These are phyloP conservation scores for Leishmania braziliensis DNA, from an alignment of 208 protist species.

Conservation along the genomic window DNA sequence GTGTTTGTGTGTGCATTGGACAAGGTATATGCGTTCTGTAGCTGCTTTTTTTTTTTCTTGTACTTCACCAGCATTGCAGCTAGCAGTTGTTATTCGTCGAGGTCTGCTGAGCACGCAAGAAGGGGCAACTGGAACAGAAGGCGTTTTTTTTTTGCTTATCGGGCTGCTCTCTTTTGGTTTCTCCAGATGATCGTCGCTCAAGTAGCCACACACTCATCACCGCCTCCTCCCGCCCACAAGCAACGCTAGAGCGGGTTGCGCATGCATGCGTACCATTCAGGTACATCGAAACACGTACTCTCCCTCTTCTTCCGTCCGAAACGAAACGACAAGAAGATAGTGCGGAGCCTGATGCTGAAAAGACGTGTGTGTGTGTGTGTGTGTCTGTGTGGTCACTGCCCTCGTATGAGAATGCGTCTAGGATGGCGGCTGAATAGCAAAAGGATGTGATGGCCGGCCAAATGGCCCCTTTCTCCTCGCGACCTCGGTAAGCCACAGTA, in stretches of 20 bases:
- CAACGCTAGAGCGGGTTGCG: not conserved
- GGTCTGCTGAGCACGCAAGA: not conserved
- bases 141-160: not conserved
- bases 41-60: not conserved
- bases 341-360: not conserved
- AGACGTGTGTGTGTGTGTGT: not conserved
- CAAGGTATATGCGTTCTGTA: not conserved
- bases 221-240: not conserved
- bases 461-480: not conserved
- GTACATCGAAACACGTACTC: not conserved
- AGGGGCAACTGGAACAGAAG: not conserved
- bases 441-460: not conserved
- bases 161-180: not conserved
- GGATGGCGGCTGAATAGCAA: not conserved
- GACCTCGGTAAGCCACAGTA: not conserved
- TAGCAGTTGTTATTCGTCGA: no score
- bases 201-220: not conserved
- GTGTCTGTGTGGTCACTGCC: not conserved
- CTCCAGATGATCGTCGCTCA: not conserved
- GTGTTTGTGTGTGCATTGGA: not conserved
- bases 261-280: not conserved
- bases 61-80: not conserved
- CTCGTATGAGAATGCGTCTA: not conserved
- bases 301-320: not conserved
- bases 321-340: not conserved